Evolutionary conservation across 179 eudicot genomes (phyloP), one percentile per base, ranked within the genome.

Genomic region (Silene noctiflora): DNA sequence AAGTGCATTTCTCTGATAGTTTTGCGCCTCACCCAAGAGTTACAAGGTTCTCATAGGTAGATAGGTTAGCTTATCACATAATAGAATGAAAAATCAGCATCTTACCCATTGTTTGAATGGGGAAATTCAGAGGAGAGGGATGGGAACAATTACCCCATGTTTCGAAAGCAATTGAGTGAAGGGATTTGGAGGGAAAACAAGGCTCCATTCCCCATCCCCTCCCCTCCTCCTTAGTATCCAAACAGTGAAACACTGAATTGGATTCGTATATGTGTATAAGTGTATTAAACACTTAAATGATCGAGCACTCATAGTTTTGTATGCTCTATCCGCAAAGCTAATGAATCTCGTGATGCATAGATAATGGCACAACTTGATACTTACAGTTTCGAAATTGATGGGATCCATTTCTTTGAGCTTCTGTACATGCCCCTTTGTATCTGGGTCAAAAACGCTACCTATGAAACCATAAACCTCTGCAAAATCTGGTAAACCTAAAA

Each of bases 361-460:
- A 12, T 22, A 14, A 44, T 21, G 17, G 13, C 19, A 25, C 6
- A 55, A 59, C 71, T 63, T 27, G 2, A 16, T 71, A 87, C 96
- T 88, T 78, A 92, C 98, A 4, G 98, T 94, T 80, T 92, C 98
- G 74, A 92, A 92, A 78, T 92, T 92, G 75, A 94, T 94, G 33
- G 98, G 98, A 85, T 90, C 96, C 98, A 94, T 94, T 83, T 92
- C 98, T 89, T 92, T 94, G 74, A 94, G 96, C 83, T 92, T 92
- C 83, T 86, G 87, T 76, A 88, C 88, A 83, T 94, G 97, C 73
- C 86, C 95, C 61, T 85, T 70, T 39, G 83, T 86, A 24, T 85
- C 91, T 51, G 98, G 97, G 82, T 94, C 98, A 81, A 94, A 94
- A 65, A 94, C 91, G 80, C 95, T 89, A 65, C 97, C 98, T 73